These are phyloP conservation scores for Candida insectorum DNA, from an alignment of 805 yeast genomes.

Conservation along the genomic window DNA sequence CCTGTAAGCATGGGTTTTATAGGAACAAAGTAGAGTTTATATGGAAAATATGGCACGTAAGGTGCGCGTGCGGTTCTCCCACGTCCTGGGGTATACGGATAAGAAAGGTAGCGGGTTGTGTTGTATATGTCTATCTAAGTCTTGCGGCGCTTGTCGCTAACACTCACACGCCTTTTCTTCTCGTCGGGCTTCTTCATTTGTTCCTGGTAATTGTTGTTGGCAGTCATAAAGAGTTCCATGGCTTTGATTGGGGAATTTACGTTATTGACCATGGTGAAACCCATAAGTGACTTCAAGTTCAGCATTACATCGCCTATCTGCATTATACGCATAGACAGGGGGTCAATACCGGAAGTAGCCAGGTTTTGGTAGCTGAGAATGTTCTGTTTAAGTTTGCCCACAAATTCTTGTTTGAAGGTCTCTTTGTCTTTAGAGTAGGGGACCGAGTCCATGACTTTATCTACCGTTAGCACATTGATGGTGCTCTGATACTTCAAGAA, in stretches of 20 bases:
- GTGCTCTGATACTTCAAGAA: conserved; percentile 25
- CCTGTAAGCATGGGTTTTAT: no score
- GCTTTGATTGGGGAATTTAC: conserved; percentile 55
- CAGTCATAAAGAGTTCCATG: conserved; percentile 38
- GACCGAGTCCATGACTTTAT: conserved; percentile 4
- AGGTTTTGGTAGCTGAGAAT: conserved; percentile 46
- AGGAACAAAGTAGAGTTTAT: no score
- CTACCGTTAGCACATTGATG: conserved; percentile 10
- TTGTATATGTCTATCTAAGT: neutral
- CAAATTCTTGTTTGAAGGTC: conserved; percentile 12
- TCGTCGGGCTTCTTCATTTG: conserved; percentile 11
- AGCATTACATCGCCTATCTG: conserved; percentile 81
- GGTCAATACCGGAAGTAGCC: conserved; percentile 60
- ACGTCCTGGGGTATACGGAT: no score
- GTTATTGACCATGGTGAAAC: conserved; percentile 46
- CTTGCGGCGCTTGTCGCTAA: conserved; percentile 2
- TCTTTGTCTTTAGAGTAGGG: conserved; percentile 8
- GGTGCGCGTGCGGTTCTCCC: no score
- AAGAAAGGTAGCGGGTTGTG: no score
- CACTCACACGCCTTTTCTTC: conserved; percentile 5
- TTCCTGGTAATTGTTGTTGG: conserved; percentile 20
- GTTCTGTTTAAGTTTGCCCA: conserved; percentile 17
- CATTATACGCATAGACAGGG: conserved; percentile 62
- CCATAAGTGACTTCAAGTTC: conserved; percentile 62
- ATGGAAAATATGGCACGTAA: no score